Evolutionary conservation across 2,329 filamentous ascomycete species (phyloP).

Genomic region (Didymella glomerata): DNA sequence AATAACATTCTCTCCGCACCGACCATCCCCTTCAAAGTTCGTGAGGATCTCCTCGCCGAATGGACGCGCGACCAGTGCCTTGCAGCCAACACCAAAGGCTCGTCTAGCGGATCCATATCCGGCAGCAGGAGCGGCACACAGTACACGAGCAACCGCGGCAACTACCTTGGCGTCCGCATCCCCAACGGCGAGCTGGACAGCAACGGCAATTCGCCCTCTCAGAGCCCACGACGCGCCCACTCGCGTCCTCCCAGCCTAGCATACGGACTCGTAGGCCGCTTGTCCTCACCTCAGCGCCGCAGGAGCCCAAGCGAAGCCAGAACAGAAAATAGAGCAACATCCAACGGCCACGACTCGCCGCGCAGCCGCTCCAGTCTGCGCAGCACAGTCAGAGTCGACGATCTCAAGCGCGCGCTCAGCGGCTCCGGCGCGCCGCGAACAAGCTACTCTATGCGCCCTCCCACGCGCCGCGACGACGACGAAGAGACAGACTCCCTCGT

Average conservation of each 20-base stretch:
- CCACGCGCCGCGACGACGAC: conserved; percentile 34
- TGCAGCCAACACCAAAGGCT: conserved; percentile 70
- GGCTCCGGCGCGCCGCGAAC: conserved; percentile 47
- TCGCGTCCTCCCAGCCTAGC: conserved; percentile 45
- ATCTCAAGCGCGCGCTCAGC: conserved; percentile 57
- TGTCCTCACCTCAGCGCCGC: conserved; percentile 40
- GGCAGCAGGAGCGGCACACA: conserved; percentile 69
- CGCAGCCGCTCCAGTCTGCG: conserved; percentile 49
- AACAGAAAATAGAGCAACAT: neutral
- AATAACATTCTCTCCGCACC: conserved; percentile 35
- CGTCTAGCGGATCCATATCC: conserved; percentile 76
- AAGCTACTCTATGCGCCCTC: conserved; percentile 40
- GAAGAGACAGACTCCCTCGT: conserved; percentile 72
- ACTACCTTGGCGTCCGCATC: conserved; percentile 66
- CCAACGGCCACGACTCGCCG: conserved; percentile 40
- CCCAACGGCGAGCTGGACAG: conserved; percentile 49
- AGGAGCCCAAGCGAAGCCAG: conserved; percentile 31
- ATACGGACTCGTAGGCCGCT: conserved; percentile 47
- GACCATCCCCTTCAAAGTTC: conserved; percentile 71
- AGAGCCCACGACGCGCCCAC: conserved; percentile 44
- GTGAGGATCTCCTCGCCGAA: conserved; percentile 77
- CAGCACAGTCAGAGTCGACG: conserved; percentile 55
- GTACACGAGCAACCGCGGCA: conserved; percentile 42
- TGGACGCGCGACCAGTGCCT: conserved; percentile 83
- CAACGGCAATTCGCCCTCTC: conserved; percentile 40